A percentile compares a stretch with the other conserved stretches of the same genome.
phyloP scores from a whole-genome alignment of 2,329 filamentous ascomycete species.

The Cordyceps farinosa region DNA sequence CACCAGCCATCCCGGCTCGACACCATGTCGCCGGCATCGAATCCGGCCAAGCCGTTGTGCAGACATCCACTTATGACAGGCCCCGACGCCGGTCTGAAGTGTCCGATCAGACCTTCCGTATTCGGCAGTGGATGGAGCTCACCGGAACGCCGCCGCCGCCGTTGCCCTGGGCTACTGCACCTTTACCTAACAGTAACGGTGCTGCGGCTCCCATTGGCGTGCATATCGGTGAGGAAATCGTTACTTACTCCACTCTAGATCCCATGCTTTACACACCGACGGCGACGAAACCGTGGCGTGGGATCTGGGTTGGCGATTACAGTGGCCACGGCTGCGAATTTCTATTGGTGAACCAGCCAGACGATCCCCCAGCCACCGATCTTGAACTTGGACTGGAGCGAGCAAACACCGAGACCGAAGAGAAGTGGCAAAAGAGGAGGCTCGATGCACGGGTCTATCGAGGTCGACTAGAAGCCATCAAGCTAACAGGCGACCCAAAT shows the following conservation, averaged over 20 bases:
- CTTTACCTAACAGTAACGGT: conserved; percentile 23
- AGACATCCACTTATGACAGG: conserved; percentile 29
- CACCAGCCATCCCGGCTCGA: conserved; percentile 62
- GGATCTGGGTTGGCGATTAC: conserved; percentile 92
- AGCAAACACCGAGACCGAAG: conserved; percentile 40
- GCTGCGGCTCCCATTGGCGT: conserved; percentile 36
- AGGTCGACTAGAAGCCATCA: conserved; percentile 76
- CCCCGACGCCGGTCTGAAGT: conserved; percentile 56
- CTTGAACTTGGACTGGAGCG: conserved; percentile 40
- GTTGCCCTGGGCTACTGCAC: conserved; percentile 31
- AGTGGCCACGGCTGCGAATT: conserved; percentile 87
- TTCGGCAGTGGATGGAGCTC: conserved; percentile 75
- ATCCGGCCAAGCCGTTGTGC: conserved; percentile 24
- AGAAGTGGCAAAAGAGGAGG: conserved; percentile 44
- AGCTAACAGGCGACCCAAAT: conserved; percentile 88
- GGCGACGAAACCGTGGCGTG: conserved; percentile 73
- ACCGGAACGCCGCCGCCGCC: conserved; percentile 30
- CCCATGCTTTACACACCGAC: conserved; percentile 77
- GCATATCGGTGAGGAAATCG: conserved; percentile 51
- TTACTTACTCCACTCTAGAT: conserved; percentile 70
- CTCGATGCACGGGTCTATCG: conserved; percentile 50
- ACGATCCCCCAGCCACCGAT: conserved; percentile 39
- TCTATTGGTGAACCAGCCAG: conserved; percentile 72
- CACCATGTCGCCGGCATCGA: conserved; percentile 45
- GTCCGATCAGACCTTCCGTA: conserved; percentile 67